These are phyloP conservation scores for Rhodotorula diobovata DNA, from an alignment of 768 basidiomycete genomes.

Conservation along the genomic window DNA sequence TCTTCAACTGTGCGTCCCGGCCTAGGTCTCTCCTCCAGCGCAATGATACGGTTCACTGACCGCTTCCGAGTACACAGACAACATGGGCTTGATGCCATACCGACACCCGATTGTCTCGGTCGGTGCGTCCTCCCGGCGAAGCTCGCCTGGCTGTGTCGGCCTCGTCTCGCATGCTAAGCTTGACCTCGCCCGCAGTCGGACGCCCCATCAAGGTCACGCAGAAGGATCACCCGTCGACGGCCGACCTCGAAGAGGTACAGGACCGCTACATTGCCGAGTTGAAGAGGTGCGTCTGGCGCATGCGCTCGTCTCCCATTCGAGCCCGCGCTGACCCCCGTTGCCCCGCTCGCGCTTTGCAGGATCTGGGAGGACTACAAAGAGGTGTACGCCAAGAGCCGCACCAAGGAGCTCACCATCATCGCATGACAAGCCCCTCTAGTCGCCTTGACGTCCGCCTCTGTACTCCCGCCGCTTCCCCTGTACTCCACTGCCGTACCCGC, in stretches of 20 bases:
- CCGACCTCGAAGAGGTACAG: conserved; percentile 74
- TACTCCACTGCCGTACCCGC: no score
- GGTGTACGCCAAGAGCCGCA: conserved; percentile 31
- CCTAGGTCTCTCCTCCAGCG: background rate
- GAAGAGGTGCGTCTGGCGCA: conserved; percentile 12
- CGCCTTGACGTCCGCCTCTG: no score
- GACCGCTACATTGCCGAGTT: conserved; percentile 85
- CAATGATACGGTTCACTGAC: background rate
- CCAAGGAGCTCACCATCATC: conserved; percentile 34
- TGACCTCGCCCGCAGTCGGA: conserved; percentile 59
- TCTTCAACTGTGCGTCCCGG: conserved; percentile 74
- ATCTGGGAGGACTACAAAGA: conserved; percentile 40
- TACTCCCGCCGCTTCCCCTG: no score
- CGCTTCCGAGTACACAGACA: conserved; percentile 56
- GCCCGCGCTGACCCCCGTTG: no score
- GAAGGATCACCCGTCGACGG: conserved; percentile 72
- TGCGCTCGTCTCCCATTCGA: background rate
- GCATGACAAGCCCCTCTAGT: no score
- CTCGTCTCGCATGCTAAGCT: no score
- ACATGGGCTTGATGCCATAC: conserved; percentile 91
- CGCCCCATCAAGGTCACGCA: conserved; percentile 75
- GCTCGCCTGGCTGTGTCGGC: background rate
- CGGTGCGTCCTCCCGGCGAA: conserved; percentile 69
- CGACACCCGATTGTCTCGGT: conserved; percentile 92
- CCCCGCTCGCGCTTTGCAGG: background rate